Percentiles rank a stretch among this genome's conserved stretches.
phyloP scores from a whole-genome alignment of 345 rosid genomes.

The Moricandia arvensis region DNA sequence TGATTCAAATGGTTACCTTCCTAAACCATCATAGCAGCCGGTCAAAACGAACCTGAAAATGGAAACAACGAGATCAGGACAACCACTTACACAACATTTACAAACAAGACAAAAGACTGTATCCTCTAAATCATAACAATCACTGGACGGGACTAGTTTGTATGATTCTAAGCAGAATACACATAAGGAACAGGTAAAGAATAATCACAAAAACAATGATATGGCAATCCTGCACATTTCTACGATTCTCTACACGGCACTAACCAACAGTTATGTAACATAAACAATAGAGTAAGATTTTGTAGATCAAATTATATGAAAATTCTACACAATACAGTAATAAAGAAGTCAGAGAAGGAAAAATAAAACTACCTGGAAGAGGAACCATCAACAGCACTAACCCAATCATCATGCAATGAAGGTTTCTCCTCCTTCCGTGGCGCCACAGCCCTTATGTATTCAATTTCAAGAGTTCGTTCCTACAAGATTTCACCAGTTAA shows the following conservation, averaged over 20 bases:
- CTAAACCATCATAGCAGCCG: slow-evolving; percentile 81
- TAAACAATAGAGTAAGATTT: background rate
- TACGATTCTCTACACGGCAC: background rate
- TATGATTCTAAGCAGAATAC: background rate
- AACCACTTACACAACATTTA: background rate
- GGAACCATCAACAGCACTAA: slow-evolving; percentile 87
- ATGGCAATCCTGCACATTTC: background rate
- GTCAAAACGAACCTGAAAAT: slow-evolving; percentile 82
- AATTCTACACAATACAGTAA: background rate
- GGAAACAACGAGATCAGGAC: slow-evolving; percentile 18
- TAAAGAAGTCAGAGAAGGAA: background rate
- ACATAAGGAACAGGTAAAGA: background rate
- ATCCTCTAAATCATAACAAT: background rate
- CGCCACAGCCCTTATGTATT: slow-evolving; percentile 79
- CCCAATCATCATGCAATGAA: slow-evolving; percentile 97
- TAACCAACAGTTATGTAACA: background rate
- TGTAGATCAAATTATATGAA: background rate
- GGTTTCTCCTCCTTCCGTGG: slow-evolving; percentile 83
- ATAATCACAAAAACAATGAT: background rate
- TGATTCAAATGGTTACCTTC: slow-evolving; percentile 50
- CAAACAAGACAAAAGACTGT: background rate
- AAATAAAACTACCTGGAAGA: slow-evolving; percentile 52
- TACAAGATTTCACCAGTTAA: slow-evolving; percentile 28
- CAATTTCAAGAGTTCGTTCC: slow-evolving; percentile 92
- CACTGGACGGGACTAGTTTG: background rate